A percentile compares a stretch with the other conserved stretches of the same genome.
Conservation (phyloP, 148 eudicot species). For the Selenicereus undatus region DNA sequence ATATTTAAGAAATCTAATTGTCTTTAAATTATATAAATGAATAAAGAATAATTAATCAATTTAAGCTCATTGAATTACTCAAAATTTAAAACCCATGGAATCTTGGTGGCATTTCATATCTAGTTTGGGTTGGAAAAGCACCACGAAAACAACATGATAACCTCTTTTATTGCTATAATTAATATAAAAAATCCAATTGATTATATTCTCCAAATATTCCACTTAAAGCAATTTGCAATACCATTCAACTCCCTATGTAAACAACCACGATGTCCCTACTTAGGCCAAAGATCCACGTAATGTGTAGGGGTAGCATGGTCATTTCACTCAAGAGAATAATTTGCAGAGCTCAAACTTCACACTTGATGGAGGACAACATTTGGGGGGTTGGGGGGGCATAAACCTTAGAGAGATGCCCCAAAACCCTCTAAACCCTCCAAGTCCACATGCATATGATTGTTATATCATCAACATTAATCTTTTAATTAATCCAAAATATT, state of each 20-base stretch:
- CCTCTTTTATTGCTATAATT: not conserved
- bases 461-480: not conserved
- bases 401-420: conserved; percentile 9
- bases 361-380: conserved; percentile 16
- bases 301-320: not conserved
- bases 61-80: no score
- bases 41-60: no score
- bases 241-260: not conserved
- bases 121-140: not conserved
- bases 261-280: not conserved
- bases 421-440: not conserved
- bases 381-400: not conserved
- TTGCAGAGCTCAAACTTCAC: conserved; percentile 20
- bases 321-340: conserved; percentile 12
- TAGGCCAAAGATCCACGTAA: conserved; percentile 4
- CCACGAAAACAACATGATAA: not conserved
- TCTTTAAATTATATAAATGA: no score
- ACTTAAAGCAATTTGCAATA: not conserved
- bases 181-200: not conserved
- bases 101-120: not conserved
- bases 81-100: no score
- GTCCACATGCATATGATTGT: not conserved
- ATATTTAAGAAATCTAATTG: no score
- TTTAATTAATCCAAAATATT: not conserved
- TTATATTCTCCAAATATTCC: not conserved